Base-by-base conservation (phyloP, 2,329 filamentous ascomycete genomes). In the Camptophora hylomeconis region DNA sequence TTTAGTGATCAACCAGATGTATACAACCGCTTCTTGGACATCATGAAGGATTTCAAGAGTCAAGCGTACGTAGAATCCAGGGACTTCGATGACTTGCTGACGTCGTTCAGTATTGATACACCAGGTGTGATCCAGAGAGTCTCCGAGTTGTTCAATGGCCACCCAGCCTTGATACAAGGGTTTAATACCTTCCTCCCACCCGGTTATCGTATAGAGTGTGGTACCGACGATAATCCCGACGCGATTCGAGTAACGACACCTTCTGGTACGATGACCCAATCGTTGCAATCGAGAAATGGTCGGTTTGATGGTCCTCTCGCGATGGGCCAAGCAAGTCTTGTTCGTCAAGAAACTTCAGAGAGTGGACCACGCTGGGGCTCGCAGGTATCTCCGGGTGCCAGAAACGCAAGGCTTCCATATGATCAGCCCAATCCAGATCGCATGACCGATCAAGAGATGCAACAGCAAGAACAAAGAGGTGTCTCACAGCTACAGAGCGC, bases 1-100 rank as follows among this genome's bases (percentile, higher is more conserved):
- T 98, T 98, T 45, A 80, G 84, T 36, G 87, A 95, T 39, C 84
- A 94, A 43, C 86, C 89, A 3, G 87, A 95, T 53, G 89, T 98
- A 1, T 98, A 98, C 49, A 95, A 95, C 48, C 69, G 81, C 20
- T 95, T 98, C 46, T 61, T 98, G 24, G 89, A 98, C 45, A 98
- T 98, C 26, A 98, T 98, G 89, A 98, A 98, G 50, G 89, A 98
- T 46, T 98, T 98, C 54, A 98, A 98, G 58, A 93, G 84, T 46
- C 87, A 93, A 58, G 84, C 86, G 72, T 86, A 63, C 59, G 79
- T 68, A 31, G 25, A 23, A 21, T 23, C n/a, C n/a, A n/a, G n/a
- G n/a, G n/a, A n/a, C n/a, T n/a, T n/a, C n/a, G 12, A 29, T 14
- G 15, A 10, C 33, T 18, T 29, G 37, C 45, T 34, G 42, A 44